Percentiles rank a stretch among this genome's conserved stretches.
phyloP scores from a whole-genome alignment of 2,329 filamentous ascomycete species.

The Aureobasidium sp. region DNA sequence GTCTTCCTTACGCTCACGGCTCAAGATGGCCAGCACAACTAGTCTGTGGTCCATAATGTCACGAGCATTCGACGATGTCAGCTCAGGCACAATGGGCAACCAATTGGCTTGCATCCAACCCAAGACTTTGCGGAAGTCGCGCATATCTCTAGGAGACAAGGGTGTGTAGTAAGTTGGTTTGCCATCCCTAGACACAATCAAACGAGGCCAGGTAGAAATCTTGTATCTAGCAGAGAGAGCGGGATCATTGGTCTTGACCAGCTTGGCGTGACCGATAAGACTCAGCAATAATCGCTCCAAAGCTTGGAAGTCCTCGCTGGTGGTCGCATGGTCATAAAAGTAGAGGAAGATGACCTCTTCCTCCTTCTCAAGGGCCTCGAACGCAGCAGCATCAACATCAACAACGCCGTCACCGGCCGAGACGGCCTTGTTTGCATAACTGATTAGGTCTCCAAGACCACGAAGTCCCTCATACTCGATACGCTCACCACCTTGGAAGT shows the following conservation, averaged over 20 bases:
- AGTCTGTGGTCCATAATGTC: constrained; percentile 94
- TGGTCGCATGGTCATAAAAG: constrained; percentile 95
- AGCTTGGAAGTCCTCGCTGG: constrained; percentile 81
- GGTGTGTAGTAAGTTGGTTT: constrained; percentile 84
- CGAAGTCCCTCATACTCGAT: constrained; percentile 90
- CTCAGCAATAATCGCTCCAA: constrained; percentile 79
- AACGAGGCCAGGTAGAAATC: constrained; percentile 92
- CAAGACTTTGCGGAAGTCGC: constrained; percentile 70
- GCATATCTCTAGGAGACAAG: constrained; percentile 83
- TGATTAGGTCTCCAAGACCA: constrained; percentile 80
- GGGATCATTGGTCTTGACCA: constrained; percentile 83
- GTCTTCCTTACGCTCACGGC: constrained; percentile 67
- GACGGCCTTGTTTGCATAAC: constrained; percentile 78
- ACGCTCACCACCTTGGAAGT: constrained; percentile 85
- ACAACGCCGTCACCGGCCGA: constrained; percentile 67
- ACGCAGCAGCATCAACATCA: constrained; percentile 67
- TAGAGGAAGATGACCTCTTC: constrained; percentile 96
- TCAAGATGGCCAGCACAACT: constrained; percentile 86
- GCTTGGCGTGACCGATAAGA: constrained; percentile 80
- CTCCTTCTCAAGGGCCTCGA: constrained; percentile 78
- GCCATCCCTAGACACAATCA: constrained; percentile 82
- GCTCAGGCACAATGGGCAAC: constrained; percentile 89
- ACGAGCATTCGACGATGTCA: constrained; percentile 81
- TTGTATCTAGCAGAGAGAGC: constrained; percentile 75
- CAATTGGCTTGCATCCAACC: constrained; percentile 95